Conservation (phyloP, 169 alveolate species). For the Babesia caballi region DNA sequence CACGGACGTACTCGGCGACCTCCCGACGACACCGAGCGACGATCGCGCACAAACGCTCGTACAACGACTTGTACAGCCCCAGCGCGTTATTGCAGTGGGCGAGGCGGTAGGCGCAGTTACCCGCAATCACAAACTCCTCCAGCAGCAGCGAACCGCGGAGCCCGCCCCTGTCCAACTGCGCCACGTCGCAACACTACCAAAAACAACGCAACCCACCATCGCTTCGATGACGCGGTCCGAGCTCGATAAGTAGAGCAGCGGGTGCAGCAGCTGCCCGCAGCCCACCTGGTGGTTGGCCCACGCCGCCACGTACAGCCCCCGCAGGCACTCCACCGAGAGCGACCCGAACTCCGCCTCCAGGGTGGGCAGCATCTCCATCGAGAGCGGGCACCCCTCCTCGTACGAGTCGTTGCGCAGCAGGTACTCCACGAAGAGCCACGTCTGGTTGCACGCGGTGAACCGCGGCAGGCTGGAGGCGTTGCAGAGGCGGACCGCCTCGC, state of each 20-base stretch:
- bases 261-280: conserved; percentile 48
- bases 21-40: conserved; percentile 2
- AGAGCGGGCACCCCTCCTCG: conserved; percentile 28
- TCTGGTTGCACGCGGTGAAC: conserved; percentile 37
- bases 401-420: conserved; percentile 47
- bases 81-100: conserved; percentile 29
- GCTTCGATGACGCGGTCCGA: conserved; percentile 26
- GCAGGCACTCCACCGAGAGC: conserved; percentile 43
- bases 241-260: conserved; percentile 34
- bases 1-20: not conserved
- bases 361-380: conserved; percentile 39
- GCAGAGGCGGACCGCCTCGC: conserved; percentile 39
- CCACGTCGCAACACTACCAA: no score
- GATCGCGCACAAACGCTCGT: conserved; percentile 27
- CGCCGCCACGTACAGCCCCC: conserved; percentile 48
- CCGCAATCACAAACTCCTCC: conserved; percentile 47
- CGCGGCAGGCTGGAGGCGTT: conserved; percentile 48
- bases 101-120: conserved; percentile 6
- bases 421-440: conserved; percentile 60
- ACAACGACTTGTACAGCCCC: conserved; percentile 30
- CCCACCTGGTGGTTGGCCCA: conserved; percentile 65
- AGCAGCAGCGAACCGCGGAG: conserved; percentile 9
- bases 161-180: conserved; percentile 30
- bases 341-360: conserved; percentile 50
- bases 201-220: conserved; percentile 15